A percentile compares a stretch with the other conserved stretches of the same genome.
Evolutionary conservation across 768 basidiomycete genomes (phyloP).

Genomic region (Chalciporus piperatus): DNA sequence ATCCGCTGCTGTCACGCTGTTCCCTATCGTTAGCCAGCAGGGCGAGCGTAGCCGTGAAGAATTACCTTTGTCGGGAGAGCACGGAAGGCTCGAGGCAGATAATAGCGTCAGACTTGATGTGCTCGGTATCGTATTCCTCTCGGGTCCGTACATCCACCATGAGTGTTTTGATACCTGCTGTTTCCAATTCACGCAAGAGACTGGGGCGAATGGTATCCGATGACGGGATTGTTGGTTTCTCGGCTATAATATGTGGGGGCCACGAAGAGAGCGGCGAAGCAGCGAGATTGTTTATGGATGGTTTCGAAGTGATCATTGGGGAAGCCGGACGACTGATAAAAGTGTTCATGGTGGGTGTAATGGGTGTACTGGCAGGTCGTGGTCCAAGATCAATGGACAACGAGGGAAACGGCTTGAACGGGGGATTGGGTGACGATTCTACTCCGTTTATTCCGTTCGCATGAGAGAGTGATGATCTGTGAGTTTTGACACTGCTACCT

Average conservation of each 20-base stretch:
- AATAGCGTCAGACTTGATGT: slow-evolving; percentile 64
- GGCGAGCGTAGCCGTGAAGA: background rate
- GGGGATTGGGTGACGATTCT: slow-evolving; percentile 32
- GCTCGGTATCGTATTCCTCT: slow-evolving; percentile 71
- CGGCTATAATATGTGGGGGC: slow-evolving; percentile 24
- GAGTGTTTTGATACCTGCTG: slow-evolving; percentile 54
- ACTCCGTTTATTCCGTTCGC: slow-evolving; percentile 31
- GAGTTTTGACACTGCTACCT: slow-evolving; percentile 25
- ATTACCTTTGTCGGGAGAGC: slow-evolving; percentile 65
- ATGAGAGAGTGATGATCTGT: slow-evolving; percentile 21
- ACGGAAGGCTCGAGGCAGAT: slow-evolving; percentile 87
- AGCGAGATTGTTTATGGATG: slow-evolving; percentile 40
- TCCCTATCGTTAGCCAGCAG: slow-evolving; percentile 8
- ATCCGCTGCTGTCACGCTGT: slow-evolving; percentile 59
- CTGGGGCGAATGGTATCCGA: slow-evolving; percentile 60
- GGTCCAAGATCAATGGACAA: slow-evolving; percentile 46
- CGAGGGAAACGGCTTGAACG: slow-evolving; percentile 36
- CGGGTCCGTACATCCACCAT: slow-evolving; percentile 82
- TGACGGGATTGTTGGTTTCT: slow-evolving; percentile 51
- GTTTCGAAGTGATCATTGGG: slow-evolving; percentile 44
- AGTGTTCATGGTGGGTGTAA: slow-evolving; percentile 52
- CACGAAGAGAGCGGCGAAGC: slow-evolving; percentile 31
- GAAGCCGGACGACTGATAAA: slow-evolving; percentile 66
- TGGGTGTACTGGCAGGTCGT: slow-evolving; percentile 70
- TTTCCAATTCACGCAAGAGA: slow-evolving; percentile 55